Evolutionary conservation across 805 yeast genomes (phyloP).

Genomic region (Wickerhamiella cacticola): DNA sequence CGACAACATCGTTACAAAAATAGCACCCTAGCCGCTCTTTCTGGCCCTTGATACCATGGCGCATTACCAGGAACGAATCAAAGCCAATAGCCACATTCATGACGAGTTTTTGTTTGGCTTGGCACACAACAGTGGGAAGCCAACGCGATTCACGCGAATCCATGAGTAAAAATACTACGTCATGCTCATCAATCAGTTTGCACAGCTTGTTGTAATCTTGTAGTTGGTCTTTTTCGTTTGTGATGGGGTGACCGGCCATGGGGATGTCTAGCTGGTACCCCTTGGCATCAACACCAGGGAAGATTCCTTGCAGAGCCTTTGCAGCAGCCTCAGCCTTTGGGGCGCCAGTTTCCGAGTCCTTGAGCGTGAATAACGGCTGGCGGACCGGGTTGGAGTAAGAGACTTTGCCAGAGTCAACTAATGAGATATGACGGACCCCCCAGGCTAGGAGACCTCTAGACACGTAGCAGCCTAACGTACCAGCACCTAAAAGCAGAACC

Average conservation of each 20-base stretch:
- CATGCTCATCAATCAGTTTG: conserved; percentile 51
- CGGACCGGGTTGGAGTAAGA: conserved; percentile 93
- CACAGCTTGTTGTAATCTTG: conserved; percentile 43
- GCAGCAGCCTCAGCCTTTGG: conserved; percentile 75
- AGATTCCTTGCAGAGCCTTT: conserved; percentile 51
- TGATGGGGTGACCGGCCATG: conserved; percentile 87
- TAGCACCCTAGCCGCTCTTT: conserved; percentile 66
- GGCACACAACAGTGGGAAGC: conserved; percentile 84
- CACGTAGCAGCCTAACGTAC: conserved; percentile 89
- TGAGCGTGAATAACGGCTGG: conserved; percentile 73
- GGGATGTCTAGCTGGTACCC: conserved; percentile 72
- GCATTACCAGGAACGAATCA: conserved; percentile 84
- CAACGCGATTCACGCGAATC: conserved; percentile 95
- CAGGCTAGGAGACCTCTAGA: conserved; percentile 79
- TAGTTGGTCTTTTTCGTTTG: conserved; percentile 40
- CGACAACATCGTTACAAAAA: conserved; percentile 90
- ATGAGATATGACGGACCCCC: conserved; percentile 80
- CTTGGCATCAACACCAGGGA: conserved; percentile 57
- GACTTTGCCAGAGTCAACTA: conserved; percentile 81
- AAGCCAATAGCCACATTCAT: conserved; percentile 92
- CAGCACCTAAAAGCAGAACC: conserved; percentile 82
- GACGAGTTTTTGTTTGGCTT: conserved; percentile 55
- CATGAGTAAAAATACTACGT: conserved; percentile 68
- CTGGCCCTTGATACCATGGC: conserved; percentile 53
- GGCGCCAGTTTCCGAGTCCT: conserved; percentile 72